phyloP scores from a whole-genome alignment of 2,329 filamentous ascomycete species.

The Seiridium cupressi region DNA sequence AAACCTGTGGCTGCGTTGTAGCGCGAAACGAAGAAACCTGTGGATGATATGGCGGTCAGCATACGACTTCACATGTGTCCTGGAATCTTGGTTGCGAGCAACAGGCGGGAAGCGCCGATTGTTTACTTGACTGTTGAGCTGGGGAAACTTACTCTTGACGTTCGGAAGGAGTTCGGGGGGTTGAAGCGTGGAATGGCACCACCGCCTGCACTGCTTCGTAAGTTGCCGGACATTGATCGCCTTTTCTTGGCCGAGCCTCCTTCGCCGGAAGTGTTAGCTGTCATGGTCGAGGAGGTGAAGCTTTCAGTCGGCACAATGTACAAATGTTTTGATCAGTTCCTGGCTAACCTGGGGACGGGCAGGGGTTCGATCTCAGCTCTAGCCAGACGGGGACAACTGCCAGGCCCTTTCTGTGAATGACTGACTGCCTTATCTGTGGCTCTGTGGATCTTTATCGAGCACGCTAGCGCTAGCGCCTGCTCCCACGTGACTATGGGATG shows the following conservation, averaged over 20 bases:
- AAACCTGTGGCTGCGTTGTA: slow-evolving; percentile 51
- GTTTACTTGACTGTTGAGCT: background rate
- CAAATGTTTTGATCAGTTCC: slow-evolving; percentile 18
- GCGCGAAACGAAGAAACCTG: slow-evolving; percentile 47
- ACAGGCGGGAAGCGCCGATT: background rate
- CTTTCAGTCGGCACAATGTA: background rate
- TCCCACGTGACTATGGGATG: background rate
- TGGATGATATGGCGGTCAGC: background rate
- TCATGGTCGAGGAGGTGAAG: slow-evolving; percentile 8
- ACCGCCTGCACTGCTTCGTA: slow-evolving; percentile 25
- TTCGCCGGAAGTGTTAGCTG: slow-evolving; percentile 8
- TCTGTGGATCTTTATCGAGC: background rate
- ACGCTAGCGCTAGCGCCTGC: background rate
- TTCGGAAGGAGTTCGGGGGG: slow-evolving; percentile 16
- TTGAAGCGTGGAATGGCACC: slow-evolving; percentile 16
- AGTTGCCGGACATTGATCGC: slow-evolving; percentile 21
- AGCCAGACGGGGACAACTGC: background rate
- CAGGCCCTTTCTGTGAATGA: background rate
- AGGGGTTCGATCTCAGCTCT: background rate
- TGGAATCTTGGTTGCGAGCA: too few relatives aligned
- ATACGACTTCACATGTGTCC: background rate
- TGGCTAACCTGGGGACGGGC: slow-evolving; percentile 19
- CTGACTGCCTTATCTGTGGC: background rate
- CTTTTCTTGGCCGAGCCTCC: slow-evolving; percentile 5
- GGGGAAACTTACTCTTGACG: slow-evolving; percentile 24